Evolutionary conservation across 192 early-diverging fungal genomes (phyloP).

Genomic region (Coemansia sp.): DNA sequence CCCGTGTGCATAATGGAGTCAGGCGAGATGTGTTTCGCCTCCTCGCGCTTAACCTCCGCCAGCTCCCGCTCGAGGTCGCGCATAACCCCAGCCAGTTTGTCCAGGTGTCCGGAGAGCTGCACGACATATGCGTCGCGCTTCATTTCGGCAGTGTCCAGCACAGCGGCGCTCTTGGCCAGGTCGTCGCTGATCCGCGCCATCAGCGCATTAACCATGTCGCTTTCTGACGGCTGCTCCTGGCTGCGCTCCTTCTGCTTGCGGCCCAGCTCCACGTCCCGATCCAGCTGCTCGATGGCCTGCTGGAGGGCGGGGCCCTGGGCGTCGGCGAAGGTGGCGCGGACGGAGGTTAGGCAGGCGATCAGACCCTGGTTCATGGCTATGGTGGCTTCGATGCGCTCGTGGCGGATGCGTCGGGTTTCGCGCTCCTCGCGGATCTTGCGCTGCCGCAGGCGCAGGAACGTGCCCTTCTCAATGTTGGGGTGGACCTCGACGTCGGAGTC

Average conservation of each 20-base stretch:
- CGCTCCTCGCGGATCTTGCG: constrained; percentile 86
- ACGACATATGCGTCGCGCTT: constrained; percentile 39
- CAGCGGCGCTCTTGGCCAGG: constrained; percentile 21
- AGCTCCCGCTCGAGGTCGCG: constrained; percentile 53
- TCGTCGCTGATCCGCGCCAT: constrained; percentile 51
- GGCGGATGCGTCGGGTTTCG: constrained; percentile 66
- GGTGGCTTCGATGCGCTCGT: constrained; percentile 31
- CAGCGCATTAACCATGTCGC: constrained; percentile 56
- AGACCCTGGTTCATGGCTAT: constrained; percentile 42
- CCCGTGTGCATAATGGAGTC: constrained; percentile 68
- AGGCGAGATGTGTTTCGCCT: constrained; percentile 66
- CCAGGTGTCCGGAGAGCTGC: constrained; percentile 46
- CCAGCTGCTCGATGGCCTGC: constrained; percentile 11
- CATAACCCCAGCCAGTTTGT: constrained; percentile 39
- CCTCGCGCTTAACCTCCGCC: constrained; percentile 59
- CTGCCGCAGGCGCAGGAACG: constrained; percentile 89
- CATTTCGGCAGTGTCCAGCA: constrained; percentile 18
- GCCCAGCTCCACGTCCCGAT: constrained; percentile 31
- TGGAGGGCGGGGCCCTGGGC: constrained; percentile 12
- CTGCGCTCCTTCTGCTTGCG: constrained; percentile 47
- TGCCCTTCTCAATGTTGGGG: constrained; percentile 93
- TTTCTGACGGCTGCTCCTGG: constrained; percentile 32
- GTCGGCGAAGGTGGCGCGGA: constrained; percentile 17
- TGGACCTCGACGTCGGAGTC: constrained; percentile 96
- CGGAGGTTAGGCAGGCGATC: constrained; percentile 21